Percentiles rank a stretch among this genome's conserved stretches.
Conservation (phyloP, 768 basidiomycete species). For the Fistulinella prunicolor region DNA sequence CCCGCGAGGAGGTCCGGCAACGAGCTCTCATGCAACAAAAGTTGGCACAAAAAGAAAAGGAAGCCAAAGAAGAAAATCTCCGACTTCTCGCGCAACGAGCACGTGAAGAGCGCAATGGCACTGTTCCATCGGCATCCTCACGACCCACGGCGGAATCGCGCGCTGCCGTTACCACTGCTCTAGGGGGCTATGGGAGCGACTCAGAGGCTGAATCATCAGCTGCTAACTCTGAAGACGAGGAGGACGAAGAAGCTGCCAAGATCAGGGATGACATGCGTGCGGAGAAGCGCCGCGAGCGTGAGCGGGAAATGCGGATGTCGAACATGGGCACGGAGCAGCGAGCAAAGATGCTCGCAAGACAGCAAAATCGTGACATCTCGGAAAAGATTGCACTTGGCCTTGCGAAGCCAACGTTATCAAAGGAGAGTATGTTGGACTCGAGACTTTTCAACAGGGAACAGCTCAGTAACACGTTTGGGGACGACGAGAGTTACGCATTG, state of each 20-base stretch:
- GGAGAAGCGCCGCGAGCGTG: conserved; percentile 91
- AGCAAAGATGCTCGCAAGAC: conserved; percentile 91
- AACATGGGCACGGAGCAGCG: conserved; percentile 98
- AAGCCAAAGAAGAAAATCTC: conserved; percentile 93
- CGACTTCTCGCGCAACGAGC: conserved; percentile 93
- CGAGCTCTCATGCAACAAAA: conserved; percentile 98
- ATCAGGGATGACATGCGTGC: conserved; percentile 87
- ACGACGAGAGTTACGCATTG: conserved; percentile 90
- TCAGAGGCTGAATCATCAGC: conserved; percentile 48
- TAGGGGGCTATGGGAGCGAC: conserved; percentile 87
- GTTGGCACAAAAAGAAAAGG: conserved; percentile 96
- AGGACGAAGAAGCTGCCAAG: conserved; percentile 79
- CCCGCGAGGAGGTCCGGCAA: conserved; percentile 96
- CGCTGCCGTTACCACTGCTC: conserved; percentile 67
- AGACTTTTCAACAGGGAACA: conserved; percentile 97
- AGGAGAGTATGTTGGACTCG: conserved; percentile 97
- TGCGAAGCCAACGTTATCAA: conserved; percentile 93
- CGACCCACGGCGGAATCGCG: conserved; percentile 66
- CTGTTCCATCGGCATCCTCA: conserved; percentile 53
- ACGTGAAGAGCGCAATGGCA: conserved; percentile 87
- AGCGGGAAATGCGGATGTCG: conserved; percentile 97
- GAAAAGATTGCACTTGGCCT: conserved; percentile 98
- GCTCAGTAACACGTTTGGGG: conserved; percentile 74
- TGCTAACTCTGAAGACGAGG: conserved; percentile 54
- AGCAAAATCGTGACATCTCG: conserved; percentile 98